Base-by-base conservation (phyloP, 164 flowering plant species). In the Malania oleifera region DNA sequence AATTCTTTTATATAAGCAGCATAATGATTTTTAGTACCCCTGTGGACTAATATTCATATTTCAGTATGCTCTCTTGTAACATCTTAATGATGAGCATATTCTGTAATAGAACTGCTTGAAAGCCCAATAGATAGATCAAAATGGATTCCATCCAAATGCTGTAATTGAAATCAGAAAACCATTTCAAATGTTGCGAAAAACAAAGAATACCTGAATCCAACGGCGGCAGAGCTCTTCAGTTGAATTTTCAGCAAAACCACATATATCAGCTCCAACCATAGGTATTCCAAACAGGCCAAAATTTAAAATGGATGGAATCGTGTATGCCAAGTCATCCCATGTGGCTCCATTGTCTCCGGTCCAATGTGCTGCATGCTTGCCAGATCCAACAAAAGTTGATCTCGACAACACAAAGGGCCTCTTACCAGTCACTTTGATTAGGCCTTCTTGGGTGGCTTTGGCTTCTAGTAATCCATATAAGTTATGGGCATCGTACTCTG, bases 181-280 rank as follows among this genome's bases (percentile, higher is more conserved):
- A n/a, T n/a, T n/a, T n/a, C n/a, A n/a, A n/a, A n/a, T n/a, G n/a
- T n/a, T n/a, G n/a, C n/a, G n/a, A n/a, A n/a, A n/a, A n/a, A n/a
- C n/a, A n/a, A n/a, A n/a, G n/a, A n/a, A n/a, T 75, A 85, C 91
- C 81, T 89, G 87, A 67, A 86, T 89, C 97, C 97, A 89, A 5
- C 95, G 82, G 8, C 78, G 41, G 41, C 96, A 89, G 11, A 89
- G 82, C 63, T 86, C 96, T 66, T 89, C 97, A 43, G 57, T 86
- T 0, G 91, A 83, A 61, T 77, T 24, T 19, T 73, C 49, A 1
- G 45, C 3, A 47, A 85, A 89, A 0, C 97, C 97, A 71, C 95
- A 89, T 20, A 89, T 86, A 73, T 89, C 97, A 18, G 96, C 86
- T 52, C 96, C 96, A 61, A 89, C 89, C 93, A 89, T 85, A 18